Conservation (phyloP, 129 eudicot genomes). For the Saussurea involucrata region DNA sequence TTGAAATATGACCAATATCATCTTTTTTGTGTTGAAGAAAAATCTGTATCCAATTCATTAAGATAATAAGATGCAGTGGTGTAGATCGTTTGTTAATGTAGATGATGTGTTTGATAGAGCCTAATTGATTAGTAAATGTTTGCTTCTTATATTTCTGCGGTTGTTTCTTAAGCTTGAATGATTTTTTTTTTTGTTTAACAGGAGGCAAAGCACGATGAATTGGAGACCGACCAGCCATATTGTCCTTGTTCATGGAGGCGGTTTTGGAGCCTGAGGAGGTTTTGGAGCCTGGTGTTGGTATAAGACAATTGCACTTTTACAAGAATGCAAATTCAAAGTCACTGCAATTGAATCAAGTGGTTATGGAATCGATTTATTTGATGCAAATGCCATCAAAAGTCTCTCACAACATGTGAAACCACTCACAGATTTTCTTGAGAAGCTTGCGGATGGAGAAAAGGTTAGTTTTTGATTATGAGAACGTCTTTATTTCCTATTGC, state of each 20-base stretch:
- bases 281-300: slow-evolving; percentile 99
- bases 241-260: slow-evolving; percentile 99
- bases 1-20: too few species aligned
- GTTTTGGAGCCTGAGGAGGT: too few species aligned
- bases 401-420: slow-evolving; percentile 84
- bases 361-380: slow-evolving; percentile 73
- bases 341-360: slow-evolving; percentile 85
- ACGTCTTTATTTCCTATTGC: not conserved
- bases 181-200: slow-evolving; percentile 26
- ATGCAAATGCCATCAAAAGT: slow-evolving; percentile 66
- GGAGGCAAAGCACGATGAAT: slow-evolving; percentile 71
- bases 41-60: not conserved
- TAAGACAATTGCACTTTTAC: slow-evolving; percentile 82
- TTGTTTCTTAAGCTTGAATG: slow-evolving; percentile 4
- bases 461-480: slow-evolving; percentile 28
- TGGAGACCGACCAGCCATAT: slow-evolving; percentile 81
- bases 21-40: not conserved
- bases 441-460: slow-evolving; percentile 81
- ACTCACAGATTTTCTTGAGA: slow-evolving; percentile 59
- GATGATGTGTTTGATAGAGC: not conserved
- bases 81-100: not conserved
- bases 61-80: not conserved
- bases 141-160: not conserved
- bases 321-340: slow-evolving; percentile 80
- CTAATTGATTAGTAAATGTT: not conserved